phyloP scores from a whole-genome alignment of 2,329 filamentous ascomycete genomes.

The Clonostachys byssicola region DNA sequence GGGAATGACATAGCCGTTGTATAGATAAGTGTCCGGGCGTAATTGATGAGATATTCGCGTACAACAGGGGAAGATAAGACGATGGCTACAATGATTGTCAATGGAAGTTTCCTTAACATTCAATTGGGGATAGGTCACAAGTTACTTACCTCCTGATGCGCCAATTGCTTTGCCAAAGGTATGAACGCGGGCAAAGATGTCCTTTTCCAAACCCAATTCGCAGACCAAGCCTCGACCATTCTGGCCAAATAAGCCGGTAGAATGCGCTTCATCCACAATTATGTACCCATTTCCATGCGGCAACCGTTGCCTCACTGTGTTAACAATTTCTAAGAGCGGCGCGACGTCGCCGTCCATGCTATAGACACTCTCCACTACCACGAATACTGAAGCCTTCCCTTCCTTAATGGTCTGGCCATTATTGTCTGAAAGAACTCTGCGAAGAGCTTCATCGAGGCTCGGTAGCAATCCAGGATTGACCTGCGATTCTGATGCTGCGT shows the following conservation, averaged over 20 bases:
- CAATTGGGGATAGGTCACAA: too few species aligned
- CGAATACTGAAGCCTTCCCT: conserved; percentile 52
- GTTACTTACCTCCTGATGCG: neutral
- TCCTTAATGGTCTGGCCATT: conserved; percentile 19
- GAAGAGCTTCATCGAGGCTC: conserved; percentile 18
- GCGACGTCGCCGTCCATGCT: conserved; percentile 81
- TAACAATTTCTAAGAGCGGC: conserved; percentile 56
- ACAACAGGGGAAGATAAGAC: conserved; percentile 58
- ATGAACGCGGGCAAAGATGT: conserved; percentile 54
- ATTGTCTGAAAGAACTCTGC: conserved; percentile 22
- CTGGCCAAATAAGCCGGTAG: conserved; percentile 54
- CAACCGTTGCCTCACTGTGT: conserved; percentile 49
- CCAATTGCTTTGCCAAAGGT: conserved; percentile 60
- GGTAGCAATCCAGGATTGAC: neutral
- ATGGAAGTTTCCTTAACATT: neutral
- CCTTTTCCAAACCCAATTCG: conserved; percentile 47
- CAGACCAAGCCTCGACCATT: conserved; percentile 55
- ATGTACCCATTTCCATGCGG: conserved; percentile 56
- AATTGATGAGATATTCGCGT: conserved; percentile 67
- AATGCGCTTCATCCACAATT: conserved; percentile 67
- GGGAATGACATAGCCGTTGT: conserved; percentile 66
- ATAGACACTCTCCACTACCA: conserved; percentile 70
- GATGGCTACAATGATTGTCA: conserved; percentile 27
- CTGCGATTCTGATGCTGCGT: neutral
- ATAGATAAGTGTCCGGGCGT: conserved; percentile 71